Evolutionary conservation across 2,329 filamentous ascomycete species (phyloP).

Genomic region (Madurella mycetomatis): DNA sequence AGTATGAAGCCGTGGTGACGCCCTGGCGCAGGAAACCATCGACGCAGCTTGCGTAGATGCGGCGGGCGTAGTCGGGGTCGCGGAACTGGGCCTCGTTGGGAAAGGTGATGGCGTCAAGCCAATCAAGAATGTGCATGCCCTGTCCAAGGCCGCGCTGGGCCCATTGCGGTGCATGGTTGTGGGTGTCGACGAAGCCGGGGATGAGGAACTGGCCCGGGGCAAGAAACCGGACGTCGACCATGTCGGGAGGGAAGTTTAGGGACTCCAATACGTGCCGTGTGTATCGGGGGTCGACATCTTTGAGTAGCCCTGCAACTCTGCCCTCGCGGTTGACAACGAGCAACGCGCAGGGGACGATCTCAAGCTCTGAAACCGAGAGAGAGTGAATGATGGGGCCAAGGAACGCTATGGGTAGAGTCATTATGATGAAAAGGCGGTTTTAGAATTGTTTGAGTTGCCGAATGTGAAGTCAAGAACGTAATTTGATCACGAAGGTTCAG

Average conservation of each 20-base stretch:
- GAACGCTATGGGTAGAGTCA: slow-evolving; percentile 6
- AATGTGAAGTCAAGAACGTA: background rate
- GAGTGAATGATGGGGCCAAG: slow-evolving; percentile 20
- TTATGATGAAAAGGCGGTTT: background rate
- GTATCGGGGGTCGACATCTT: slow-evolving; percentile 15
- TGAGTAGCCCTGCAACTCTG: slow-evolving; percentile 26
- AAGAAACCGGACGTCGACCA: slow-evolving; percentile 16
- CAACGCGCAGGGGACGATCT: slow-evolving; percentile 16
- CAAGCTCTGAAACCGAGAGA: slow-evolving; percentile 12
- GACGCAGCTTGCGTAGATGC: slow-evolving; percentile 50
- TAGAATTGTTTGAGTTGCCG: background rate
- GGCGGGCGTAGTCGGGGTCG: slow-evolving; percentile 48
- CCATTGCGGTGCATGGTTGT: slow-evolving; percentile 62
- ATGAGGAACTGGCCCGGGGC: slow-evolving; percentile 48
- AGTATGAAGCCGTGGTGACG: slow-evolving; percentile 59
- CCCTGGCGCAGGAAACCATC: slow-evolving; percentile 57
- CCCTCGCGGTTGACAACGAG: slow-evolving; percentile 25
- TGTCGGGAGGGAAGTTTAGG: slow-evolving; percentile 11
- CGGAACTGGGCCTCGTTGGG: slow-evolving; percentile 58
- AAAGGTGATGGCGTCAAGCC: slow-evolving; percentile 62
- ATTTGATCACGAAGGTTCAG: background rate
- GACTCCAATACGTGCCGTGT: slow-evolving; percentile 2
- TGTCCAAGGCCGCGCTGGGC: slow-evolving; percentile 46
- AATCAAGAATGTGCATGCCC: slow-evolving; percentile 54
- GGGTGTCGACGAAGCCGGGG: slow-evolving; percentile 61